Evolutionary conservation across 352 stramenopile species (phyloP), one percentile per base, ranked within the genome.

Genomic region (Phytophthora pinifolia): DNA sequence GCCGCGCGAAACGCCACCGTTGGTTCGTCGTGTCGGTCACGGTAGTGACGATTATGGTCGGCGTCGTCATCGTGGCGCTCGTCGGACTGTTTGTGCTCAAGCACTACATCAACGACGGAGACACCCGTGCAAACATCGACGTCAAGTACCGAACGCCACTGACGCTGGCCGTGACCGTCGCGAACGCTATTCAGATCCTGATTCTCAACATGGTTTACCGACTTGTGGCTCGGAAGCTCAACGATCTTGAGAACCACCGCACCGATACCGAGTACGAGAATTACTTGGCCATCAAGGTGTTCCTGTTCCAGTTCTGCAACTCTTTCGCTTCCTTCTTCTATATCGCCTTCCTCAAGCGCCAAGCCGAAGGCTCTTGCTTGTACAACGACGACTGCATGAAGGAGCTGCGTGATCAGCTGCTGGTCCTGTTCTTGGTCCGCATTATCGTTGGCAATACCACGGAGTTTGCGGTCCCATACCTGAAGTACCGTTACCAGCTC

Each of bases 271-370:
- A 88, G 49, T 96, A 92, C 67, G 75, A 92, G 33, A 94, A 96
- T 58, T 70, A 88, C 51, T 73, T 99, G 53, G 98, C 98, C 39
- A 91, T 96, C 66, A 99, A 99, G 72, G 94, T 98, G 3, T 98
- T 99, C 50, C 66, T 97, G n/a, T 99, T 99, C 68, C 83, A 97
- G 62, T 98, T 98, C 62, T 94, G 96, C 48, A 98, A 97, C 74
- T 97, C 96, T 63, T 98, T 98, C 61, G 88, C 89, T 32, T 96
- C 88, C 27, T 88, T 98, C 30, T 98, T 98, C 57, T 98, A 98
- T 67, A 97, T 89, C 13, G 79, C 79, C n/a, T 92, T 89, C 45
- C 34, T 88, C 22, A 89, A 89, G 45, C 32, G 42, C 15, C 18
- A 35, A 17, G 42, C 57, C 0, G 72, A 88, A 45, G 36, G 83